phyloP scores from a whole-genome alignment of 2,329 filamentous ascomycete genomes.

The Colletotrichum sp. region DNA sequence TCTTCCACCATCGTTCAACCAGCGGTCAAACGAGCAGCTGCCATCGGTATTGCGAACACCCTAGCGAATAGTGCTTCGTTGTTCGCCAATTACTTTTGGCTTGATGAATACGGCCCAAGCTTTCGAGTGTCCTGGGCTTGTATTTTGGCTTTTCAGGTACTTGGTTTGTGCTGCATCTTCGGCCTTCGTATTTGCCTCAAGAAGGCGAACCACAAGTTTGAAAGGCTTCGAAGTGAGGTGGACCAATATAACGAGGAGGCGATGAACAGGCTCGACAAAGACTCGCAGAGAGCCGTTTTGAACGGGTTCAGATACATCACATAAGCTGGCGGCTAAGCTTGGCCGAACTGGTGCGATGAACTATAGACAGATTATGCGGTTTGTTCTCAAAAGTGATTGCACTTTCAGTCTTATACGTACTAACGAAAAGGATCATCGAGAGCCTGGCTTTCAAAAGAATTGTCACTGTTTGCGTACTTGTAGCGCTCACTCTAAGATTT shows the following conservation, averaged over 20 bases:
- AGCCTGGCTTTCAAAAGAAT: fast-evolving
- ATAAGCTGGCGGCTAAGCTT: fast-evolving
- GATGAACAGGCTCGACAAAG: neutral
- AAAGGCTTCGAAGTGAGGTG: neutral
- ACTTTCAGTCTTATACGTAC: no score
- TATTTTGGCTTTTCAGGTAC: neutral
- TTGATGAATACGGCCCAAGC: constrained; percentile 19
- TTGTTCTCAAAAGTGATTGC: no score
- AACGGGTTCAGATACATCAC: neutral
- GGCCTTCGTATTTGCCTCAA: constrained; percentile 23
- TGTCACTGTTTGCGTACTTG: no score
- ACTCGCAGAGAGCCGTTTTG: neutral
- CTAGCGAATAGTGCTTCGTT: constrained; percentile 24
- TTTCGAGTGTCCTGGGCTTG: constrained; percentile 7
- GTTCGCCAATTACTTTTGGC: constrained; percentile 27
- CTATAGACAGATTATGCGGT: fast-evolving
- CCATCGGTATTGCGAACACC: constrained; percentile 25
- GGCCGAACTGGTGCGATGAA: no score
- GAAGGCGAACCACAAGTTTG: constrained; percentile 19
- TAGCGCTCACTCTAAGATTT: no score
- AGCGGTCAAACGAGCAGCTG: constrained; percentile 17
- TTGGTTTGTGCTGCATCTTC: constrained; percentile 26
- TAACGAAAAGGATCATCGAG: fast-evolving
- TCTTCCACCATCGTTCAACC: constrained; percentile 24
- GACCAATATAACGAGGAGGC: neutral